Evolutionary conservation across 768 basidiomycete species (phyloP).

Genomic region (Albatrellus ellisii): DNA sequence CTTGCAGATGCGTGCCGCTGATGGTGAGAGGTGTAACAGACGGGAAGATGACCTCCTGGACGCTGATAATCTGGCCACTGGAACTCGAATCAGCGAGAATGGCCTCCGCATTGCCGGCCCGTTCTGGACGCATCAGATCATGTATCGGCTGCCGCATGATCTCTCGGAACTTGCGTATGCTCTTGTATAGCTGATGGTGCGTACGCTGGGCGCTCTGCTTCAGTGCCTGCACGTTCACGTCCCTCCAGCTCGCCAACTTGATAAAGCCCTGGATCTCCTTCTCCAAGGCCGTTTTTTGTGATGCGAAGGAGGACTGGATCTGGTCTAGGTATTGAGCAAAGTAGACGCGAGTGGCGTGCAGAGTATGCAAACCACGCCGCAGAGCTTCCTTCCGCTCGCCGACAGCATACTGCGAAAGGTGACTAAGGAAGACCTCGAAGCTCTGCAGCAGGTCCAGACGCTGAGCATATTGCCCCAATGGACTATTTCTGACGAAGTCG

Average conservation of each 20-base stretch:
- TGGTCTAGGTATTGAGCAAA: slow-evolving; percentile 46
- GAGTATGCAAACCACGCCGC: slow-evolving; percentile 37
- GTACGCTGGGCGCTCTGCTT: slow-evolving; percentile 84
- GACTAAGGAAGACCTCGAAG: slow-evolving; percentile 42
- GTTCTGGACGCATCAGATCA: slow-evolving; percentile 20
- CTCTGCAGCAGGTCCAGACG: slow-evolving; percentile 56
- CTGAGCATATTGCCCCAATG: slow-evolving; percentile 72
- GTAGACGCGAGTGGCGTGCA: slow-evolving; percentile 47
- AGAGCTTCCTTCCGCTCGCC: slow-evolving; percentile 24
- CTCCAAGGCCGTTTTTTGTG: slow-evolving; percentile 52
- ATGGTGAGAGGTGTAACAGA: neutral
- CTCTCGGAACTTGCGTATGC: slow-evolving; percentile 85
- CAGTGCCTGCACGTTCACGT: slow-evolving; percentile 88
- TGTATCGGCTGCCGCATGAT: slow-evolving; percentile 61
- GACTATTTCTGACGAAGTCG: slow-evolving; percentile 57
- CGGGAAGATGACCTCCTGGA: neutral
- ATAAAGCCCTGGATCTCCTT: slow-evolving; percentile 75
- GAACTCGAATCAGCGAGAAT: neutral
- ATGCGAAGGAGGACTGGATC: slow-evolving; percentile 33
- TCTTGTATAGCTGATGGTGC: slow-evolving; percentile 84
- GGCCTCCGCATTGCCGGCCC: neutral
- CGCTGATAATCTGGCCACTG: no score
- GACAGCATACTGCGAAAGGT: slow-evolving; percentile 23
- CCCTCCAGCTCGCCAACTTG: slow-evolving; percentile 97
- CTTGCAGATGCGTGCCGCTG: slow-evolving; percentile 27